Conservation (phyloP, 1,284 basidiomycete species). For the Moesziomyces globuligerus region DNA sequence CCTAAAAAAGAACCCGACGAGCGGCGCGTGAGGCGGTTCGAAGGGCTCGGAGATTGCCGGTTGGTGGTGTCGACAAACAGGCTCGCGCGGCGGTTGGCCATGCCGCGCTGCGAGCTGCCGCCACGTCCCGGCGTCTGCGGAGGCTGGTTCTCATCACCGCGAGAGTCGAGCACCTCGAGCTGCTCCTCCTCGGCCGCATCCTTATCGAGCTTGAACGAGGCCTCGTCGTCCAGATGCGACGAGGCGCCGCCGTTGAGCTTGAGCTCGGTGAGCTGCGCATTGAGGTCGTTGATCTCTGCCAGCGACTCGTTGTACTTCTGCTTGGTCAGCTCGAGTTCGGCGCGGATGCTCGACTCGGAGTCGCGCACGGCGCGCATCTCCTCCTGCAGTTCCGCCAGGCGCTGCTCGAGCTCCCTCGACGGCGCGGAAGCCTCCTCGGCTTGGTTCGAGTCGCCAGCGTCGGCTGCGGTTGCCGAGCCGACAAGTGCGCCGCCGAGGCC, state of each 20-base stretch:
- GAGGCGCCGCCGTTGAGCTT: conserved; percentile 43
- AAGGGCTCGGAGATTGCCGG: conserved; percentile 30
- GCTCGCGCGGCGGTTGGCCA: conserved; percentile 44
- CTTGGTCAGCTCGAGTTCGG: conserved; percentile 80
- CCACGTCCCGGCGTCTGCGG: conserved; percentile 17
- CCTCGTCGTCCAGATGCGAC: conserved; percentile 15
- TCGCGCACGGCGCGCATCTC: conserved; percentile 64
- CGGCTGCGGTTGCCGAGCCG: no score
- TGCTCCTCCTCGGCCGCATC: conserved; percentile 46
- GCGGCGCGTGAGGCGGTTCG: conserved; percentile 43
- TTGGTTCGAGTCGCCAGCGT: neutral
- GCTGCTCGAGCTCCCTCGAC: conserved; percentile 77
- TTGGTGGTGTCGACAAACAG: conserved; percentile 50
- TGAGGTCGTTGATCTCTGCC: conserved; percentile 83
- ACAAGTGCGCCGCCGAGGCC: no score
- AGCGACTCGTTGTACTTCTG: conserved; percentile 87
- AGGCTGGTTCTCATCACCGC: conserved; percentile 29
- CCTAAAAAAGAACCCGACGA: conserved; percentile 62
- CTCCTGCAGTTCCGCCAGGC: conserved; percentile 72
- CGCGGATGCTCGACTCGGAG: conserved; percentile 54
- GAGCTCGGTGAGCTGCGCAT: conserved; percentile 51
- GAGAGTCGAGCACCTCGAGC: conserved; percentile 52
- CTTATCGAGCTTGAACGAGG: conserved; percentile 32
- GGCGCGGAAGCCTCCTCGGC: conserved; percentile 78
- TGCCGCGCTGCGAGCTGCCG: conserved; percentile 15